These are phyloP conservation scores for Coprinopsis strossmayeri DNA, from an alignment of 768 basidiomycete genomes.

Conservation along the genomic window DNA sequence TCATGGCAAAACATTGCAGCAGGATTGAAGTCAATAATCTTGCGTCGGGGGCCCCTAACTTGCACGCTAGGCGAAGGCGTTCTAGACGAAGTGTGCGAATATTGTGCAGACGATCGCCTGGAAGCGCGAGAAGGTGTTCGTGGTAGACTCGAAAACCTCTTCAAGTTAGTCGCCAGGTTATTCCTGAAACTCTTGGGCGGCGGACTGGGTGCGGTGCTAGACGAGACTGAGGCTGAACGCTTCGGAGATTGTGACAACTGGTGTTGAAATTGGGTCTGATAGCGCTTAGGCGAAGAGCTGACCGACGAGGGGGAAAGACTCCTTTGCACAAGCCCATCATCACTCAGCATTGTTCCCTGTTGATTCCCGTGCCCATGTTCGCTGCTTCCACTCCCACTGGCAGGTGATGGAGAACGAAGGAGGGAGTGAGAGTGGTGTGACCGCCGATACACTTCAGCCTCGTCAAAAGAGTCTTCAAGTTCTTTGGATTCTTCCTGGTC, in stretches of 20 bases:
- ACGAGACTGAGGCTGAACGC: slow-evolving; percentile 9
- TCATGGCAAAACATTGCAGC: slow-evolving; percentile 69
- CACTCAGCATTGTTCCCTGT: not conserved
- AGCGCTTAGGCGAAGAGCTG: not conserved
- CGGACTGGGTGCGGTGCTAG: slow-evolving; percentile 32
- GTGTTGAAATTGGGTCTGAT: not conserved
- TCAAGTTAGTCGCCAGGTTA: slow-evolving; percentile 37
- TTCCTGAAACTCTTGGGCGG: slow-evolving; percentile 45
- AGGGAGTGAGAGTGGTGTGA: not conserved
- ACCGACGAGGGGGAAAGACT: slow-evolving; percentile 1
- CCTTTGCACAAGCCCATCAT: not conserved
- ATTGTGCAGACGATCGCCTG: slow-evolving; percentile 27
- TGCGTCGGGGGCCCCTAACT: slow-evolving; percentile 10
- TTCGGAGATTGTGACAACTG: not conserved
- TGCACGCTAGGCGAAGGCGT: slow-evolving; percentile 30
- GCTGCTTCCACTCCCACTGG: not conserved
- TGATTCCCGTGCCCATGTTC: not conserved
- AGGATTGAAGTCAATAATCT: slow-evolving; percentile 38
- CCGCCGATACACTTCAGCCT: not conserved
- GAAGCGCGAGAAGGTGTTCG: slow-evolving; percentile 55
- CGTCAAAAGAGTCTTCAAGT: not conserved
- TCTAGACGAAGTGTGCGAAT: slow-evolving; percentile 9
- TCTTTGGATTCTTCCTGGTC: not conserved
- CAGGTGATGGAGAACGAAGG: not conserved
- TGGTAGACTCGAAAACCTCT: slow-evolving; percentile 53